Percentiles rank a stretch among this genome's conserved stretches.
These are phyloP conservation scores for Cyberlindnera amylophila DNA, from an alignment of 805 yeast genomes.

Conservation along the genomic window DNA sequence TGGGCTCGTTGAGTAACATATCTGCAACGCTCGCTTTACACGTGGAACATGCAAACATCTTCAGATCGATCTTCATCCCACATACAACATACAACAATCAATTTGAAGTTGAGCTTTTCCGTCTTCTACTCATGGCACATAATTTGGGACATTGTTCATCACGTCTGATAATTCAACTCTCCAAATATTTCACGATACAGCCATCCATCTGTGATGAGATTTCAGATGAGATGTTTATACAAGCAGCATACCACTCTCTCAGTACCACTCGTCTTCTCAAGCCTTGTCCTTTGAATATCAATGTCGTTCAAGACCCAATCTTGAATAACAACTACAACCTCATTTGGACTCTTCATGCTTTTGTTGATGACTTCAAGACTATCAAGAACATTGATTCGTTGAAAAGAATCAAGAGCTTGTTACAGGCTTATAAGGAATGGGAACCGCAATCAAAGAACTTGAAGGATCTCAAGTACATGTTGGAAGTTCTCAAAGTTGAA, in stretches of 20 bases:
- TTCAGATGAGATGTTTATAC: conserved; percentile 20
- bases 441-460: conserved; percentile 16
- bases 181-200: conserved; percentile 33
- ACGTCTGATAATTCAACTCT: conserved; percentile 41
- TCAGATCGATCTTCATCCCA: conserved; percentile 47
- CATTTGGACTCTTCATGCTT: conserved; percentile 41
- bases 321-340: conserved; percentile 35
- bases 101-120: conserved; percentile 41
- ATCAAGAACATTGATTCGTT: conserved; percentile 31
- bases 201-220: conserved; percentile 26
- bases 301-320: conserved; percentile 15
- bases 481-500: conserved; percentile 25
- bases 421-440: conserved; percentile 17
- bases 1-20: conserved; percentile 49
- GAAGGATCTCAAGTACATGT: conserved; percentile 24
- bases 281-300: not conserved
- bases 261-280: conserved; percentile 14
- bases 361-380: conserved; percentile 31
- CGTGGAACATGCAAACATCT: conserved; percentile 52
- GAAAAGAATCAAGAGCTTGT: conserved; percentile 7
- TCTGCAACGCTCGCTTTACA: conserved; percentile 52
- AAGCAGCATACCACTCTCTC: conserved; percentile 30
- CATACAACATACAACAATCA: conserved; percentile 31
- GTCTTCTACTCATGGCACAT: conserved; percentile 43
- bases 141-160: conserved; percentile 46